Conservation (phyloP, 495 filamentous ascomycete genomes). For the Thermothielavioides terrestris region DNA sequence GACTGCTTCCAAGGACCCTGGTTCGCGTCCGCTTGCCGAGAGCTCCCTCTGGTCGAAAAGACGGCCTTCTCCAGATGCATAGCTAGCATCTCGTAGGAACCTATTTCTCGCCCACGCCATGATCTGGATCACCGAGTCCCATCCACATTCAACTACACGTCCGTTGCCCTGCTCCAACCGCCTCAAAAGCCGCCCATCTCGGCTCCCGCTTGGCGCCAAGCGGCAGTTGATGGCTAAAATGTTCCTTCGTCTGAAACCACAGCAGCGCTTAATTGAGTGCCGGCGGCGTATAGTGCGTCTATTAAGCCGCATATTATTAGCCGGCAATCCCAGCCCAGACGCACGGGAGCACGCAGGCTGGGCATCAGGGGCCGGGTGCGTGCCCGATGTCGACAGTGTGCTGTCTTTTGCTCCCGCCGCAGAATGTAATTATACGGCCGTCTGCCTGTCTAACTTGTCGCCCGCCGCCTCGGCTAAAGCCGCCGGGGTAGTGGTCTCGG, state of each 20-base stretch:
- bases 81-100: not conserved
- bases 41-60: not conserved
- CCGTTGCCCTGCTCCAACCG: too few relatives aligned
- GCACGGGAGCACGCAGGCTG: conserved; percentile 1
- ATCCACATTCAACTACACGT: too few relatives aligned
- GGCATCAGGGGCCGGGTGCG: too few relatives aligned
- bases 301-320: conserved; percentile 17
- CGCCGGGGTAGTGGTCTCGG: not conserved
- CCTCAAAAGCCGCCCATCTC: too few relatives aligned
- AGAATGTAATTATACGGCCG: too few relatives aligned
- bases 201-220: conserved; percentile 10
- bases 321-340: conserved; percentile 3
- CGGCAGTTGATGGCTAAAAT: conserved; percentile 27
- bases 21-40: not conserved
- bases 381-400: not conserved
- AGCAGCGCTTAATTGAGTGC: conserved; percentile 4
- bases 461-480: conserved; percentile 2
- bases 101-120: not conserved
- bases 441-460: too few relatives aligned
- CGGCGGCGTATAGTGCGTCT: not conserved
- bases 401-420: too few relatives aligned
- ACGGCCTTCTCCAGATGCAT: conserved; percentile 1
- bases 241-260: conserved; percentile 13
- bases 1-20: not conserved
- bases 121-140: not conserved